Evolutionary conservation across 306 rosid species (phyloP), one percentile per base, ranked within the genome.

Genomic region (Fragaria nilgerrensis): DNA sequence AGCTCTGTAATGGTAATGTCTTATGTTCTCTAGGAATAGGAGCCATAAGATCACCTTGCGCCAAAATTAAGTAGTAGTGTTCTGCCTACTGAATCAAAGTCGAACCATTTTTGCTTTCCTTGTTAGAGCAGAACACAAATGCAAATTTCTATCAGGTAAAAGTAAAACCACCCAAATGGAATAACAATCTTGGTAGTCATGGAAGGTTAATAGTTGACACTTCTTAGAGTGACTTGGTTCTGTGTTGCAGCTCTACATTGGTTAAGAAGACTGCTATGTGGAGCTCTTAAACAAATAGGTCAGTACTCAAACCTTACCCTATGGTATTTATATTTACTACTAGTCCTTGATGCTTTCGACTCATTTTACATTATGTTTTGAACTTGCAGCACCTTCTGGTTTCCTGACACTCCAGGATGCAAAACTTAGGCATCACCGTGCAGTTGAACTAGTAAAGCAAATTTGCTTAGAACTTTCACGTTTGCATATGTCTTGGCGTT

Each of bases 311-410:
- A 72, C 66, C 36, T 37, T 13, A 55, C 9, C 32, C 50, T 52
- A 20, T 29, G 6, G 9, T 19, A 72, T 5, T 34, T n/a, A 17
- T 19, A 72, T 12, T 34, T 11, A 52, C 13, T n/a, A 52, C n/a
- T 22, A 37, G 14, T 36, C 52, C 39, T 74, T 17, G 9, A 59
- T 41, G 56, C 13, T 59, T 39, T 58, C 23, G 27, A 9, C 68
- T 41, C 55, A 43, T 23, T 7, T 39, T 8, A 72, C 39, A 15
- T 29, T 59, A 14, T 16, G 72, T 50, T 53, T 58, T 81, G 59
- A 63, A 72, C 75, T 48, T 83, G 86, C 83, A 89, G 91, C 80
- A 83, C 89, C 87, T 65, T n/a, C 45, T 41, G 2, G 68, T 74
- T 75, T 84, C 76, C 76, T 75, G 83, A 68, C 2, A 32, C 75